phyloP scores from a whole-genome alignment of 257 asterid genomes.

The Paraleonurus japonicus region DNA sequence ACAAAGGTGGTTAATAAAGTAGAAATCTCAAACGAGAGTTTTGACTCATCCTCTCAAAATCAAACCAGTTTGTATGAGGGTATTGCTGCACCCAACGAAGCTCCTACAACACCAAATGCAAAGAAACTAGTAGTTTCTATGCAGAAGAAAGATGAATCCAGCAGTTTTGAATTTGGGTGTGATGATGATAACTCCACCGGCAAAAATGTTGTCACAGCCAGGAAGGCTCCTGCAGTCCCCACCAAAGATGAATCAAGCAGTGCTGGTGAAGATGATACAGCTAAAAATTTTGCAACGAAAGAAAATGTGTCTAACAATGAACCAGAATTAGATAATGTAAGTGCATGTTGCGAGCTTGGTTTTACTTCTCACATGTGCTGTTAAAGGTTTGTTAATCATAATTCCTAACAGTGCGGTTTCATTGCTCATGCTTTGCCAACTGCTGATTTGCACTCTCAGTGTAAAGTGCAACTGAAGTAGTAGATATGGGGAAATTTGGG shows the following conservation, averaged over 20 bases:
- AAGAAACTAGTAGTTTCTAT: slow-evolving; percentile 9
- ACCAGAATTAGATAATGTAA: slow-evolving; percentile 31
- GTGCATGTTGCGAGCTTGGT: slow-evolving; percentile 16
- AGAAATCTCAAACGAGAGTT: slow-evolving; percentile 24
- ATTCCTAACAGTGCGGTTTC: neutral
- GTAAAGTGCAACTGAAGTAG: neutral
- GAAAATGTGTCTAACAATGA: slow-evolving; percentile 6
- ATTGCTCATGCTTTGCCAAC: neutral
- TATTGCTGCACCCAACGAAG: slow-evolving; percentile 29
- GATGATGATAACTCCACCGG: slow-evolving; percentile 45
- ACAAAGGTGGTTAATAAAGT: slow-evolving; percentile 35
- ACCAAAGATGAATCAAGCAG: slow-evolving; percentile 24
- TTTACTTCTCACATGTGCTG: neutral
- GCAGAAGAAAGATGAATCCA: slow-evolving; percentile 26
- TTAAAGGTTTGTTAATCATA: neutral
- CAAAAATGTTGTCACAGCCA: slow-evolving; percentile 28
- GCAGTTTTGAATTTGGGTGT: slow-evolving; percentile 40
- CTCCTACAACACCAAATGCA: slow-evolving; percentile 8
- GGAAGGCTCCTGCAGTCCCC: slow-evolving; percentile 26
- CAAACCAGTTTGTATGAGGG: slow-evolving; percentile 40
- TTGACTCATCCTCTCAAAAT: slow-evolving; percentile 26
- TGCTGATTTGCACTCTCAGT: neutral
- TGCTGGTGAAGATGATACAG: slow-evolving; percentile 14
- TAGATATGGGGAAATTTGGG: neutral
- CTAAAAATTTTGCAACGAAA: neutral